Evolutionary conservation across 2,329 filamentous ascomycete species (phyloP), one percentile per base, ranked within the genome.

Genomic region (Phoma herbarum): DNA sequence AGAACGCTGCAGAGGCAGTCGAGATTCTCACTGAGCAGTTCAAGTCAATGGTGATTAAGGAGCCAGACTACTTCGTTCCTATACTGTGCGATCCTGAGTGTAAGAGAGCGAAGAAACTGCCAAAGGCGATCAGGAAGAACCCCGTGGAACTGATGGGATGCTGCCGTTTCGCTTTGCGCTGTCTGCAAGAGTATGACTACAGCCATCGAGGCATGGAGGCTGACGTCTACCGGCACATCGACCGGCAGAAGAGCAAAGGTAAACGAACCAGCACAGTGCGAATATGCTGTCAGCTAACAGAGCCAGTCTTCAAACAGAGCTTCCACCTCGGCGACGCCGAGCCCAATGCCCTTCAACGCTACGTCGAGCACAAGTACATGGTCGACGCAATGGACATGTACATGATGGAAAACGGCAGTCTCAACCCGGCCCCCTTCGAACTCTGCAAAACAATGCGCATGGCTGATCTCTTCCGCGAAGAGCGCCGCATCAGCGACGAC

Each of bases 281-380:
- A 16, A 11, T 3, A 16, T 44, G 9, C 11, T 6, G n/a, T 23
- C 35, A 16, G 18, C 50, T 59, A 25, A 59, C 31, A 14, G 39
- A 0, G 2, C 52, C 50, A 76, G 70, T 69, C 8, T 80, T 81
- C 67, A 80, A 83, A 49, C 70, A 81, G 45, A 70, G 73, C 26
- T 83, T 80, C 71, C 81, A 83, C 55, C 69, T 74, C 5, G 80
- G 74, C 5, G 81, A 83, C 44, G 63, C 81, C 1, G 77, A 80
- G 46, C 77, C 79, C 0, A 72, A 76, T 3, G 75, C 76, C 0
- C 73, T 75, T 25, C 68, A 73, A 42, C 74, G 71, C 50, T 81
- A 80, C 60, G 46, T 70, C 1, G 77, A 81, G 50, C 72, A 75
- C 20, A 69, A 72, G 42, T 67, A 70, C 3, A 74, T 82, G 54